Base-by-base conservation (phyloP, 169 alveolate species). In the Eimeria maxima region DNA sequence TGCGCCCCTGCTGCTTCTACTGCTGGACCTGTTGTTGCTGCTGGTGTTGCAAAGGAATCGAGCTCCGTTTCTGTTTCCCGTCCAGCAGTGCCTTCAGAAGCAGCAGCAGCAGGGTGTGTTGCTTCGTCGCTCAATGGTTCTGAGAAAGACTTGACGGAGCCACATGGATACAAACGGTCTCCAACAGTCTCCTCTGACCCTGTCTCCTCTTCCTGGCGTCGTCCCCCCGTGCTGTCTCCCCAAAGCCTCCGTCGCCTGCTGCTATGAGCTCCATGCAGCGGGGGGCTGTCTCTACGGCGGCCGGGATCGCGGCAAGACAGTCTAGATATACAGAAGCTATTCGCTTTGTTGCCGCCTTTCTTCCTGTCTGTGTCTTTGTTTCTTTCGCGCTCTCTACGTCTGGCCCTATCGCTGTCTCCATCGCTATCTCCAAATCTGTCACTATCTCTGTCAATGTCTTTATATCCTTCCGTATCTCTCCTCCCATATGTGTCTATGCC, bases 21-120 rank as follows among this genome's bases (percentile, higher is more conserved):
- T 5, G 69, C 69, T 60, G 69, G 3, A 16, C 27, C 7, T 60
- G 69, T n/a, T 60, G 8, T n/a, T 60, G 69, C 27, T 60, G 69
- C 69, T 60, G 69, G n/a, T 60, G 69, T 16, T 60, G 69, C 69
- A 60, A 11, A 27, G 81, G 81, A 11, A 24, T 29, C 81, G 50
- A 0, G 2, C 22, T 73, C 84, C 42, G 84, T 73, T 22, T 73
- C 84, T 73, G 55, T 38, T 27, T 38, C 53, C 53, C 84, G 33
- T 33, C 33, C 84, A 73, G 53, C 84, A 10, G 84, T 57, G 11
- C n/a, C 84, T 11, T n/a, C 57, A 4, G 84, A n/a, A 73, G 84
- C 57, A 29, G 83, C 83, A 73, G 83, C 83, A 73, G 84, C 84
- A 73, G 84, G 18, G 53, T 33, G 16, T 29, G 84, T n/a, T 73